Conservation (phyloP, 192 early-diverging fungal genomes). For the Diversispora epigaea region DNA sequence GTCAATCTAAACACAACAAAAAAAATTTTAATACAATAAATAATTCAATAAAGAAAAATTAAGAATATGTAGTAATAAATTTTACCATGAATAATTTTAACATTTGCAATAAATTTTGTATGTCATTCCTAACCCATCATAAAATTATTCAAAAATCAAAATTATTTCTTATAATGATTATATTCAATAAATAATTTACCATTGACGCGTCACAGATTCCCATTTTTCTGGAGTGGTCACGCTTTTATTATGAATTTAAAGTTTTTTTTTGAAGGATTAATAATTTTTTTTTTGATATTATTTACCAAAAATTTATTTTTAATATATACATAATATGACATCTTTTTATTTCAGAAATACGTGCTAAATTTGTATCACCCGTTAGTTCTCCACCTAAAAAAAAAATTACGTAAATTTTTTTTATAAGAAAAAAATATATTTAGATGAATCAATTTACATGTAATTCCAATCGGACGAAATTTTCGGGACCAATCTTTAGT, state of each 20-base stretch:
- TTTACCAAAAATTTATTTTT: background rate
- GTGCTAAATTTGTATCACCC: slow-evolving; percentile 57
- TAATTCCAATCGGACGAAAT: slow-evolving; percentile 51
- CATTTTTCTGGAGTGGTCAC: slow-evolving; percentile 82
- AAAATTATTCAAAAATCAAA: background rate
- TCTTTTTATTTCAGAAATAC: slow-evolving; percentile 47
- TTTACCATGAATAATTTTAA: slow-evolving; percentile 45
- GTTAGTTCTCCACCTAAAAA: slow-evolving; percentile 60
- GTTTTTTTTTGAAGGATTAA: background rate
- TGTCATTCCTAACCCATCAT: slow-evolving; percentile 32
- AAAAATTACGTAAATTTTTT: background rate
- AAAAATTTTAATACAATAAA: too few relatives aligned
- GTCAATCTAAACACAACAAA: slow-evolving; percentile 51
- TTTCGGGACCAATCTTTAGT: slow-evolving; percentile 59
- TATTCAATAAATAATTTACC: slow-evolving; percentile 39
- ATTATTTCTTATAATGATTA: background rate
- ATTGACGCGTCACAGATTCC: slow-evolving; percentile 69
- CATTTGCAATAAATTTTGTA: slow-evolving; percentile 33
- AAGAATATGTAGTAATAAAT: background rate
- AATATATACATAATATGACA: slow-evolving; percentile 36
- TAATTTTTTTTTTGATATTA: background rate
- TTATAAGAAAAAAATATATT: background rate
- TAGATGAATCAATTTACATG: slow-evolving; percentile 34
- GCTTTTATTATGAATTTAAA: slow-evolving; percentile 9
- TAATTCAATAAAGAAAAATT: background rate